Evolutionary conservation across 352 stramenopile genomes (phyloP).

Genomic region (Phytophthora citrophthora): DNA sequence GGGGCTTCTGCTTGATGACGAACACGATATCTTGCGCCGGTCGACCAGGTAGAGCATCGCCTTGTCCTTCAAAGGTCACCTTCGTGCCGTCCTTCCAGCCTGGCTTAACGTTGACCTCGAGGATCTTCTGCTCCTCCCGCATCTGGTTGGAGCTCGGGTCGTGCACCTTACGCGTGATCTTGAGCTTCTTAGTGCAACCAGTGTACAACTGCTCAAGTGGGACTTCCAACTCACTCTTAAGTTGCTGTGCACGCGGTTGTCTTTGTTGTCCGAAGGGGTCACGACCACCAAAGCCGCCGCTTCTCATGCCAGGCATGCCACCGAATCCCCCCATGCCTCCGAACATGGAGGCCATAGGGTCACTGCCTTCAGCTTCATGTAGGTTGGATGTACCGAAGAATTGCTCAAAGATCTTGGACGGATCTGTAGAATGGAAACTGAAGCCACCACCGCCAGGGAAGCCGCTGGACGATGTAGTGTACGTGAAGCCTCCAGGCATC

Average conservation of each 20-base stretch:
- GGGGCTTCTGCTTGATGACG: conserved; percentile 91
- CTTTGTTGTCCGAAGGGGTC: conserved; percentile 52
- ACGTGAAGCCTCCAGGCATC: conserved; percentile 59
- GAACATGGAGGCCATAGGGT: conserved; percentile 82
- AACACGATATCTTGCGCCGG: conserved; percentile 96
- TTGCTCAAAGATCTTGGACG: conserved; percentile 91
- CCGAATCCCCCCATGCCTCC: conserved; percentile 59
- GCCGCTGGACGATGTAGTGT: conserved; percentile 42
- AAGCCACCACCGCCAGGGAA: conserved; percentile 72
- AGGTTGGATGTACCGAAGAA: conserved; percentile 90
- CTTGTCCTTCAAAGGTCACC: conserved; percentile 96
- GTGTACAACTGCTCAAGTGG: conserved; percentile 90
- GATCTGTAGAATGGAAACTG: conserved; percentile 81
- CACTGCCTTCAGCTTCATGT: conserved; percentile 71
- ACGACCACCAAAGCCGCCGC: conserved; percentile 37
- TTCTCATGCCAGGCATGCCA: conserved; percentile 51
- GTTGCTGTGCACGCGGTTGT: conserved; percentile 50
- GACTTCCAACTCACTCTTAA: conserved; percentile 91
- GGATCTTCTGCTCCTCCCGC: conserved; percentile 94
- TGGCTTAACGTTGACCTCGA: conserved; percentile 96
- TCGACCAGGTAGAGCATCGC: conserved; percentile 90
- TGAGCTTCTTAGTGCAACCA: conserved; percentile 92
- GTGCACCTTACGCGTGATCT: conserved; percentile 94
- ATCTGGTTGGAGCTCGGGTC: conserved; percentile 80
- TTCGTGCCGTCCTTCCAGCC: conserved; percentile 97